phyloP scores from a whole-genome alignment of 352 stramenopile genomes.

The Phytophthora crassamura region DNA sequence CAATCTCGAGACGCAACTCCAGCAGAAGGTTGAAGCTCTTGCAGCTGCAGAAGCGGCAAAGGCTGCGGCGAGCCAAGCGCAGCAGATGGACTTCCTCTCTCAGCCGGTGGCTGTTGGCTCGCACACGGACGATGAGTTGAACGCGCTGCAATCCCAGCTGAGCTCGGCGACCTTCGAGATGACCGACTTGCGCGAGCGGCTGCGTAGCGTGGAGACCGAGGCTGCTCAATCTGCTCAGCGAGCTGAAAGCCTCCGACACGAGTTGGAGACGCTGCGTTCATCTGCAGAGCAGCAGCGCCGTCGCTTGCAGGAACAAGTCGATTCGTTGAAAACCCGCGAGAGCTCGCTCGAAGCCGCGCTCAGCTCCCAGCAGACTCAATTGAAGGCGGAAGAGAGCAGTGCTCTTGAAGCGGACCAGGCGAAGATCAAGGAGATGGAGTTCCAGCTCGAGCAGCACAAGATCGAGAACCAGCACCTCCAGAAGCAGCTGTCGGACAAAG shows the following conservation, averaged over 20 bases:
- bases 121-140: slow-evolving; percentile 46
- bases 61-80: slow-evolving; percentile 15
- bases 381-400: slow-evolving; percentile 34
- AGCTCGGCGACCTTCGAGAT: slow-evolving; percentile 43
- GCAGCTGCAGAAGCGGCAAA: slow-evolving; percentile 32
- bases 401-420: slow-evolving; percentile 19
- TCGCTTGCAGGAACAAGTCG: slow-evolving; percentile 48
- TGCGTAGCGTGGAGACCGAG: slow-evolving; percentile 42
- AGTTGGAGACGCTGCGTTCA: slow-evolving; percentile 50
- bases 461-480: slow-evolving; percentile 79
- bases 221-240: slow-evolving; percentile 40
- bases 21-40: slow-evolving; percentile 49
- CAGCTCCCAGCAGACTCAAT: slow-evolving; percentile 40
- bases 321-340: slow-evolving; percentile 42
- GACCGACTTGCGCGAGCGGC: slow-evolving; percentile 36
- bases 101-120: slow-evolving; percentile 18
- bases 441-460: slow-evolving; percentile 72
- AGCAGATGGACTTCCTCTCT: slow-evolving; percentile 30
- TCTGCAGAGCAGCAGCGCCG: slow-evolving; percentile 47
- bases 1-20: slow-evolving; percentile 58
- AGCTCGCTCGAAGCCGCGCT: slow-evolving; percentile 42
- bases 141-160: slow-evolving; percentile 45
- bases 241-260: slow-evolving; percentile 22
- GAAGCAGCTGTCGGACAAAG: slow-evolving; percentile 70
- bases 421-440: slow-evolving; percentile 48